Evolutionary conservation across 1,139 yeast genomes (phyloP), one percentile per base, ranked within the genome.

Genomic region (Kodamaea anthophila): DNA sequence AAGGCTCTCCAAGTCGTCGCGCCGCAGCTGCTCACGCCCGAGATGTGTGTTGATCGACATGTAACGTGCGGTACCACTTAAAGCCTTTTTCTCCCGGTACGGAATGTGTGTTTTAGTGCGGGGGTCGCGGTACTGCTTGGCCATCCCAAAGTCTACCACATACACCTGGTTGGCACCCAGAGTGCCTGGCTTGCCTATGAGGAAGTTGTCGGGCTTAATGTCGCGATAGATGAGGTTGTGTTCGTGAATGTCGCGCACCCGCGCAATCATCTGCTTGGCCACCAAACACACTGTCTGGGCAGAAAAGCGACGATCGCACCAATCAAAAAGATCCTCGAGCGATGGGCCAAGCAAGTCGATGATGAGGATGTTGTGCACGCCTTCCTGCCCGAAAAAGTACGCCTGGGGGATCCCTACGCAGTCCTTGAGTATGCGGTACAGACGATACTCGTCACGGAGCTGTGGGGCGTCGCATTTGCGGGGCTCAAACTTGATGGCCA

Each of bases 401-500:
- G 87, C 88, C 40, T 74, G 69, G 18, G 91, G 91, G 23, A 81
- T 70, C 15, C 87, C 86, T 28, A 59, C 64, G 5, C 73, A 61
- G 14, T 81, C 82, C 32, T 68, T 64, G 33, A 81, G 56, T 34
- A 76, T 77, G 46, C 80, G 72, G 52, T 81, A 81, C 12, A 86
- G 76, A 46, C 86, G 63, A 51, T 79, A 81, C 52, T 81, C 91
- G 49, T 81, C 91, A 44, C 86, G 64, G 39, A 81, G 58, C 49
- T 81, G 91, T 4, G 91, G 91, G 5, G 88, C 87, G 46, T 81
- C 91, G 26, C 84, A 74, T 48, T 80, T 79, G 41, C 88, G 60
- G 10, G 87, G 87, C 52, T 81, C 91, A 41, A 80, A 81, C 55
- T 81, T 82, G 47, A 82, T 81, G 21, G 87, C 93, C 18, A 82